phyloP scores from a whole-genome alignment of 495 filamentous ascomycete genomes.

The Aspergillus cavernicola region DNA sequence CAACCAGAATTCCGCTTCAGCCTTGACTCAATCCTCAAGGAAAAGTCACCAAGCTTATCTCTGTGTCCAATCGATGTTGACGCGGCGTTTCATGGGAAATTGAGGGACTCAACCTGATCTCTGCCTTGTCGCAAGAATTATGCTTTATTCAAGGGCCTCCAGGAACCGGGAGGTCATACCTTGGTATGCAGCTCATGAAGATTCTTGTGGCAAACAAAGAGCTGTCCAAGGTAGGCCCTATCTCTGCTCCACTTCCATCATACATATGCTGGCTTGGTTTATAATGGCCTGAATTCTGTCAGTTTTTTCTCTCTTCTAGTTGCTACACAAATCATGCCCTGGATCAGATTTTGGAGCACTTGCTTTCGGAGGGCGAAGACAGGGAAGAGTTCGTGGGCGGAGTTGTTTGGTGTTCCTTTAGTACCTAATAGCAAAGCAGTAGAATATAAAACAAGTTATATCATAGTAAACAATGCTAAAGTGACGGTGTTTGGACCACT shows the following conservation, averaged over 20 bases:
- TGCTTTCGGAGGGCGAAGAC: slow-evolving; percentile 46
- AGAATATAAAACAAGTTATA: too few species aligned
- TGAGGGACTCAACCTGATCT: slow-evolving; percentile 16
- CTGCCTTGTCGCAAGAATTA: slow-evolving; percentile 42
- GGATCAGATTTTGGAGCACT: slow-evolving; percentile 57
- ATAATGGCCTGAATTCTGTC: background rate
- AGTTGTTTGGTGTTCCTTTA: too few species aligned
- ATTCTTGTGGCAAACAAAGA: slow-evolving; percentile 54
- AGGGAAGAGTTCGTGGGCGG: background rate
- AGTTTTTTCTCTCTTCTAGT: background rate
- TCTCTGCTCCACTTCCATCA: slow-evolving; percentile 36
- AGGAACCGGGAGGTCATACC: slow-evolving; percentile 62
- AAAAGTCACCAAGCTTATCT: slow-evolving; percentile 10
- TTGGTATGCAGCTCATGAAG: slow-evolving; percentile 45
- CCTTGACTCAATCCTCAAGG: slow-evolving; percentile 43
- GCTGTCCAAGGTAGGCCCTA: slow-evolving; percentile 50
- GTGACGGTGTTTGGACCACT: too few species aligned
- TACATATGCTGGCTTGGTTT: background rate
- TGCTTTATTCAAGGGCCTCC: slow-evolving; percentile 73
- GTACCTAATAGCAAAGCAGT: too few species aligned
- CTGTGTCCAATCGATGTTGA: background rate
- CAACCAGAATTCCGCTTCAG: slow-evolving; percentile 49
- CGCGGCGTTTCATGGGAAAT: background rate
- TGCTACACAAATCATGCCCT: slow-evolving; percentile 69
- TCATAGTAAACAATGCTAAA: too few species aligned